phyloP scores from a whole-genome alignment of 2,329 filamentous ascomycete genomes.

The Xylaria hypoxylon region DNA sequence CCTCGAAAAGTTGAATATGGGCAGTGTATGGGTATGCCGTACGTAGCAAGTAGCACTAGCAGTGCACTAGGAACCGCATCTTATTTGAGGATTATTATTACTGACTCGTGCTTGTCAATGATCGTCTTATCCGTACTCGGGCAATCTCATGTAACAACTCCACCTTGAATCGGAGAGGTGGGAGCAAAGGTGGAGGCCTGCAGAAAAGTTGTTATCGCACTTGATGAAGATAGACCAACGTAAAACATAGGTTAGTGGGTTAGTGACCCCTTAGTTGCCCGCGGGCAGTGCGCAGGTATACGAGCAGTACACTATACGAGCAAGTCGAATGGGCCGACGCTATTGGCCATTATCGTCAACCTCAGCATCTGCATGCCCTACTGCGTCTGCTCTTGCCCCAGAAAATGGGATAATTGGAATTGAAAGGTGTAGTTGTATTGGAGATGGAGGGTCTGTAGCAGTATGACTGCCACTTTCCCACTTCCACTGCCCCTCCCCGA shows the following conservation, averaged over 20 bases:
- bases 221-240: constrained; percentile 8
- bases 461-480: no score
- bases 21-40: not conserved
- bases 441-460: no score
- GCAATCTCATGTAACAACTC: not conserved
- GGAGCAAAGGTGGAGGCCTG: constrained; percentile 10
- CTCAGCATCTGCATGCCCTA: not conserved
- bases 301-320: no score
- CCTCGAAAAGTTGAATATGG: not conserved
- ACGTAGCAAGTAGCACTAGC: not conserved
- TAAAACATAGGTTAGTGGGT: not conserved
- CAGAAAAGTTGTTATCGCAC: constrained; percentile 5
- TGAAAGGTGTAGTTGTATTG: no score
- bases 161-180: not conserved
- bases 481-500: no score
- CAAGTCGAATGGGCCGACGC: constrained; percentile 3
- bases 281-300: no score
- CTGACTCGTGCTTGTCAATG: constrained; percentile 20
- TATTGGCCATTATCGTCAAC: constrained; percentile 7
- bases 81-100: constrained; percentile 4
- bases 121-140: not conserved
- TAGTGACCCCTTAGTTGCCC: constrained; percentile 20
- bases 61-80: constrained; percentile 6
- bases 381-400: not conserved
- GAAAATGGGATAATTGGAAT: no score